Evolutionary conservation across 768 basidiomycete genomes (phyloP).

Genomic region (Psilocybe subaeruginosa): DNA sequence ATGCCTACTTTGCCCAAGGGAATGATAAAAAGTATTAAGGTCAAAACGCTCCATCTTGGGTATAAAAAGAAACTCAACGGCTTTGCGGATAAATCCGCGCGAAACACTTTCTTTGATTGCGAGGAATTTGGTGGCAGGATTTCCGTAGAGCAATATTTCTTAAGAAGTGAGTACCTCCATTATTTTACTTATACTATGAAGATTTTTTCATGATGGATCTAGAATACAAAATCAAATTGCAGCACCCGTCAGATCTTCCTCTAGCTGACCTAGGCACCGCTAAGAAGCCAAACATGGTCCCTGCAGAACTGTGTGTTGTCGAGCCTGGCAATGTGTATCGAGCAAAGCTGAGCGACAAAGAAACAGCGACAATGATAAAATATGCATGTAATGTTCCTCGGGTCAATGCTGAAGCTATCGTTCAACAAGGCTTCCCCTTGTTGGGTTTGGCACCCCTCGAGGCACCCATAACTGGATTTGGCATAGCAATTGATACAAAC

Average conservation of each 20-base stretch:
- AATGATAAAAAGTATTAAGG: constrained; percentile 57
- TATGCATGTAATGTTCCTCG: constrained; percentile 66
- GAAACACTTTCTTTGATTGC: constrained; percentile 28
- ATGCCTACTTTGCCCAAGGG: constrained; percentile 48
- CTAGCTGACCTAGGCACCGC: constrained; percentile 49
- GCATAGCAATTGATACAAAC: constrained; percentile 51
- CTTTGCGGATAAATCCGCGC: constrained; percentile 23
- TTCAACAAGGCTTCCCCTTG: constrained; percentile 55
- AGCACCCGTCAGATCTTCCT: constrained; percentile 49
- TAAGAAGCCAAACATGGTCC: constrained; percentile 44
- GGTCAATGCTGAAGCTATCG: constrained; percentile 60
- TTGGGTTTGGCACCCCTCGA: constrained; percentile 49
- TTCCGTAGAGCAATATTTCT: constrained; percentile 68
- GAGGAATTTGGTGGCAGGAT: constrained; percentile 45
- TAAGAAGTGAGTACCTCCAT: constrained; percentile 45
- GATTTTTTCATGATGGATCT: not conserved
- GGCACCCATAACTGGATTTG: constrained; percentile 53
- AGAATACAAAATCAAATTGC: constrained; percentile 63
- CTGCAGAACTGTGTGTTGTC: constrained; percentile 75
- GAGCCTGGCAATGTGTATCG: constrained; percentile 58
- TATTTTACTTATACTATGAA: not conserved
- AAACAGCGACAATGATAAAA: constrained; percentile 73
- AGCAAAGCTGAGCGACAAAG: constrained; percentile 60
- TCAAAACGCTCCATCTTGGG: constrained; percentile 58
- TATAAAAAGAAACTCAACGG: constrained; percentile 48